These are phyloP conservation scores for Alopecurus myosuroides DNA, from an alignment of 176 grass and related monocot species.

Conservation along the genomic window DNA sequence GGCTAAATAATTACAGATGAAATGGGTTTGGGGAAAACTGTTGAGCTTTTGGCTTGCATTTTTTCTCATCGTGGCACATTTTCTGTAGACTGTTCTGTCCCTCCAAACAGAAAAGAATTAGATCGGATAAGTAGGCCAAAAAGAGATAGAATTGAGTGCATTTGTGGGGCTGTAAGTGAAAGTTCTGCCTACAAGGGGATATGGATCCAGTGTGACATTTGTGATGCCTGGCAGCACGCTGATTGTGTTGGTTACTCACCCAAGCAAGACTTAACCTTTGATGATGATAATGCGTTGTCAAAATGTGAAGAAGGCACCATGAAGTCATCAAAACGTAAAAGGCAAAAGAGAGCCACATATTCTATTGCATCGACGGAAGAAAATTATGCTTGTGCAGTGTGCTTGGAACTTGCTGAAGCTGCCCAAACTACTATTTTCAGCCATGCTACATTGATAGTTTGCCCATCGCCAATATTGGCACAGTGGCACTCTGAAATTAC, in stretches of 20 bases:
- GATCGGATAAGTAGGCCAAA: constrained; percentile 66
- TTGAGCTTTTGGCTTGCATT: constrained; percentile 91
- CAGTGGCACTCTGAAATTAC: constrained; percentile 95
- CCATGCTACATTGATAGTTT: constrained; percentile 85
- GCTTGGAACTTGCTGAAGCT: constrained; percentile 80
- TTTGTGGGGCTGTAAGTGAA: constrained; percentile 92
- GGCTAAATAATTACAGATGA: constrained; percentile 68
- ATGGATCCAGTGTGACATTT: constrained; percentile 88
- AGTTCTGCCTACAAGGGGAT: constrained; percentile 70
- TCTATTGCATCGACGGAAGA: constrained; percentile 55
- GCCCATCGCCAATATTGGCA: constrained; percentile 78
- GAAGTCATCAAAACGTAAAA: constrained; percentile 49
- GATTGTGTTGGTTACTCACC: constrained; percentile 81
- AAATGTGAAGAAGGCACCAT: constrained; percentile 30
- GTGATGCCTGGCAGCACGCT: constrained; percentile 97
- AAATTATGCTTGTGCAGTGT: constrained; percentile 56
- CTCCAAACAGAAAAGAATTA: constrained; percentile 21
- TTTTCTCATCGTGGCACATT: constrained; percentile 64
- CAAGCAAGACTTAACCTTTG: constrained; percentile 42
- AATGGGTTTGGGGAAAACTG: constrained; percentile 97
- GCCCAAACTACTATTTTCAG: constrained; percentile 52
- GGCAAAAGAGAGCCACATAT: constrained; percentile 51
- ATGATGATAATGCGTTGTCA: constrained; percentile 29
- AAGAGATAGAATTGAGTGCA: constrained; percentile 89
- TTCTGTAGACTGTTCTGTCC: constrained; percentile 19